Base-by-base conservation (phyloP, 768 basidiomycete genomes). In the Boletus rex-veris region DNA sequence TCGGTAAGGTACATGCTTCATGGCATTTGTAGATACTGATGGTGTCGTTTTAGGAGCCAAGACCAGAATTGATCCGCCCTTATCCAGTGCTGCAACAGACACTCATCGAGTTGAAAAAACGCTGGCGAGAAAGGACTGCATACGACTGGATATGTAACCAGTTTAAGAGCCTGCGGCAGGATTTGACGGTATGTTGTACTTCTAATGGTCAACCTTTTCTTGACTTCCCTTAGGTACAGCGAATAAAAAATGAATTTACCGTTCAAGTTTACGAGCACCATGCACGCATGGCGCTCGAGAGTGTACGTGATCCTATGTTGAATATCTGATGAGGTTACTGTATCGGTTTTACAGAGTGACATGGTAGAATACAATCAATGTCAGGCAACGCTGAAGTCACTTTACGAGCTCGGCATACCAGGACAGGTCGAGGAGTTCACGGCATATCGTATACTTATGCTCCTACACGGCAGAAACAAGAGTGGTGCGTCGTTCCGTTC, bases 351-450 rank as follows among this genome's bases (percentile, higher is more conserved):
- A 30, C 72, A 99, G 96, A 83, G 80, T 65, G 97, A 99, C 71
- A 90, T 99, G 80, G 94, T 97, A 60, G 97, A 99, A 81, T 98
- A 96, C 69, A 98, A 97, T 71, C 91, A 95, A 71, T 99, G 97
- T 73, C 94, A 98, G 71, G 88, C 89, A 30, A 88, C 91, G 59
- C 75, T 98, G 41, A 88, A 88, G 65, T 81, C 82, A 47, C 82
- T 99, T 24, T 98, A 99, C 71, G 94, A 96, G 59, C 83, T 95
- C 52, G 94, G 94, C 39, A 85, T 99, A 48, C 84, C 86, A 44
- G 97, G 95, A 48, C 90, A 91, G 68, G 88, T 88, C 10, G 91
- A 96, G 66, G 97, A 99, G 73, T 99, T 98, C 65, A 85, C 95
- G 14, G 96, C 94, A 48, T 99, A 99, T 70, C 91, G 93, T 45